Conservation (phyloP, 495 filamentous ascomycete species). For the Xylaria flabelliformis region DNA sequence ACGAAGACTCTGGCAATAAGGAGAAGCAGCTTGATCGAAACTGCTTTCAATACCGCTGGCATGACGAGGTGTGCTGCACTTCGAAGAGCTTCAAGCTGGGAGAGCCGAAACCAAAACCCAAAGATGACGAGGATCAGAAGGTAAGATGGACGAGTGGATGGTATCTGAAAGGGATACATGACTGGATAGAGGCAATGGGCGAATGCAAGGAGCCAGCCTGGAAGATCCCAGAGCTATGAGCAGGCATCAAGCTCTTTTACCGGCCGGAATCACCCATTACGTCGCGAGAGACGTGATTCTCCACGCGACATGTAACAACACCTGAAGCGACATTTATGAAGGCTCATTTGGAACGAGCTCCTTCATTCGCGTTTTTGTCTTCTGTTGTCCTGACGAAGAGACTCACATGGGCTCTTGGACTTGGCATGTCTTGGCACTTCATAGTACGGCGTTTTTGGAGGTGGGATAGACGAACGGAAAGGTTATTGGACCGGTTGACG, state of each 20-base stretch:
- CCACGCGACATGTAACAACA: conserved; percentile 7
- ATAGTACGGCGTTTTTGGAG: conserved; percentile 24
- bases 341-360: neutral
- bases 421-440: conserved; percentile 17
- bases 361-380: neutral
- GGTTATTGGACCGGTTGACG: neutral
- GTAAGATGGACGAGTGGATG: conserved; percentile 43
- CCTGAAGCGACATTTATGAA: neutral
- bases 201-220: conserved; percentile 42
- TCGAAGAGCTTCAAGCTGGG: conserved; percentile 44
- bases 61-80: conserved; percentile 45
- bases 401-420: conserved; percentile 11
- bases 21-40: conserved; percentile 39
- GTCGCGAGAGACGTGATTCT: neutral
- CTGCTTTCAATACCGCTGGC: conserved; percentile 47
- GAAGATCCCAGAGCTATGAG: conserved; percentile 32
- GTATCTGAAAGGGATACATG: conserved; percentile 45
- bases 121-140: conserved; percentile 25
- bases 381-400: conserved; percentile 11
- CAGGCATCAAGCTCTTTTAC: conserved; percentile 11
- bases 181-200: conserved; percentile 45
- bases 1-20: conserved; percentile 41
- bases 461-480: conserved; percentile 10
- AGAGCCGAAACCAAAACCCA: conserved; percentile 37
- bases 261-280: neutral